These are phyloP conservation scores for Ormosia semicastrata DNA, from an alignment of 306 rosid genomes.

Conservation along the genomic window DNA sequence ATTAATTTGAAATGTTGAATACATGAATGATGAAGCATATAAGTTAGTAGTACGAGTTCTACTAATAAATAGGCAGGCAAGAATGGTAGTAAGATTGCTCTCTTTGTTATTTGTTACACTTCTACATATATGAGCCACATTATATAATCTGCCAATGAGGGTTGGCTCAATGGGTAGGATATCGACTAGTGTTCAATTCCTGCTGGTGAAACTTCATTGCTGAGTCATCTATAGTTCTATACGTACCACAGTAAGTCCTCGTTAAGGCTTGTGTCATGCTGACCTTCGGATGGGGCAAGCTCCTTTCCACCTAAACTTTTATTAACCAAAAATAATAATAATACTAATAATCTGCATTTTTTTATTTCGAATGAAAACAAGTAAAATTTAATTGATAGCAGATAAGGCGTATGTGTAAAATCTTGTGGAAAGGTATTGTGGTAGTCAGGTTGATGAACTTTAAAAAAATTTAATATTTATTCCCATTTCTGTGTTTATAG, in stretches of 20 bases:
- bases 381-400: not conserved
- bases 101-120: not conserved
- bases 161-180: not conserved
- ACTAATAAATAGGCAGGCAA: not conserved
- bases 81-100: not conserved
- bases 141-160: not conserved
- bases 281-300: not conserved
- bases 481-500: slow-evolving; percentile 2
- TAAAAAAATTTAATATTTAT: not conserved
- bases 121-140: not conserved
- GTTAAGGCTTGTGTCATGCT: not conserved
- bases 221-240: not conserved
- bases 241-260: not conserved
- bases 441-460: not conserved
- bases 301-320: not conserved
- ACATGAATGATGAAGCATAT: not conserved
- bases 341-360: not conserved
- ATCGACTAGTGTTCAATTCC: not conserved
- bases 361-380: not conserved
- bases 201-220: not conserved
- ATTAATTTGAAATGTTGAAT: not conserved
- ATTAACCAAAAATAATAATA: not conserved
- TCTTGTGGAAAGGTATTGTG: not conserved
- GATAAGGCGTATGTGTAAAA: not conserved
- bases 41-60: not conserved